Base-by-base conservation (phyloP, 2,329 filamentous ascomycete genomes). In the Cercospora beticola region DNA sequence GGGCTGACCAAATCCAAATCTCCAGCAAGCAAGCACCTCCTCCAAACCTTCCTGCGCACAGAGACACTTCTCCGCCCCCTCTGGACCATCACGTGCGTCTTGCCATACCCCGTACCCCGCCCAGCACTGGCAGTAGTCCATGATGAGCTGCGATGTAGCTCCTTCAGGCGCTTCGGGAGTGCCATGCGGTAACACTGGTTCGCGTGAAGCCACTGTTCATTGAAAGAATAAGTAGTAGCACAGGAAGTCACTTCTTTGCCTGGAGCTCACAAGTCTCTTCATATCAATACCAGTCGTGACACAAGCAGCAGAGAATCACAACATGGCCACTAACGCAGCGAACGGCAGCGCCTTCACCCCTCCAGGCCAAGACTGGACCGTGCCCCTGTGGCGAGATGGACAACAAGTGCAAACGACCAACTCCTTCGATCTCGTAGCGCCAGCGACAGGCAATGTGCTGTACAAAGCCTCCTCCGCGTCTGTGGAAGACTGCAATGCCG, bases 381-480 rank as follows among this genome's bases (percentile, higher is more conserved):
- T 74, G 4, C 83, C 83, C 28, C 79, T 84, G 66, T 78, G 81
- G 71, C 81, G 83, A 72, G 80, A 83, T 62, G 82, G 82, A 72
- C 73, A 83, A 70, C 82, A 86, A 62, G 75, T 82, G 62, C 76
- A 74, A 5, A 82, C 85, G 3, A 73, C 76, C 2, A 81, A 79
- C 54, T 83, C 82, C 31, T 87, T 88, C 73, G 77, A 84, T 58
- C 85, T 92, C 31, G 79, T 83, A 71, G 87, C 83, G 57, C 89
- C 90, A 2, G 74, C 79, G 5, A 83, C 83, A 58, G 74, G 86
- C 77, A 74, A 86, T 76, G 73, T 85, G 10, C 76, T 87, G 43
- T 82, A 88, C 74, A 83, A 86, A 71, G 83, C 84, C 65, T 87
- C 86, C 66, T 83, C 85, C 33, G 87, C 86, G 31, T 87, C 88